Conservation (phyloP, 306 rosid genomes). For the Benincasa hispida region DNA sequence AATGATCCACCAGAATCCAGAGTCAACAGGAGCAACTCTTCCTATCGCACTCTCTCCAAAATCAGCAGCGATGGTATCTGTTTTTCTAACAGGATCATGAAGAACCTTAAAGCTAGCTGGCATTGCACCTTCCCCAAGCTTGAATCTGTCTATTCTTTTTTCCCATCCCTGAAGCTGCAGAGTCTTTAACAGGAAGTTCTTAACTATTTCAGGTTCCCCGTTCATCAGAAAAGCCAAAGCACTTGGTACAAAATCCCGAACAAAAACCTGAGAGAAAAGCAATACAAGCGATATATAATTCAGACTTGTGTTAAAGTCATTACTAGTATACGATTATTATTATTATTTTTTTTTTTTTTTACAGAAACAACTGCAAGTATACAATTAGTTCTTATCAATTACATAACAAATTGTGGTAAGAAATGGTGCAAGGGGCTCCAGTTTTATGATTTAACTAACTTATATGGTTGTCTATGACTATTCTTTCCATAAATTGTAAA, state of each 20-base stretch:
- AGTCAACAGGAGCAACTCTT: constrained; percentile 16
- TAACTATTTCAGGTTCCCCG: constrained; percentile 15
- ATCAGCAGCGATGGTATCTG: constrained; percentile 13
- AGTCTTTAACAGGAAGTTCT: constrained; percentile 14
- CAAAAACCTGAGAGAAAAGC: constrained; percentile 8
- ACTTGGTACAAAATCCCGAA: constrained; percentile 18
- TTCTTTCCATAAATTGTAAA: not conserved
- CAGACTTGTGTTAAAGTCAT: not conserved
- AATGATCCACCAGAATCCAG: constrained; percentile 19
- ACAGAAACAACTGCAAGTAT: not conserved
- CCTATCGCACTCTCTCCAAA: constrained; percentile 19
- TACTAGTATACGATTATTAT: not conserved
- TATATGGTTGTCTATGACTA: not conserved
- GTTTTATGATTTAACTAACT: not conserved
- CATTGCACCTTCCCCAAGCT: constrained; percentile 20
- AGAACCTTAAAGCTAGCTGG: constrained; percentile 18
- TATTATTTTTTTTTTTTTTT: not conserved
- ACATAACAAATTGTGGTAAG: not conserved
- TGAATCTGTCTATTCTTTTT: constrained; percentile 14
- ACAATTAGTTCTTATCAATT: not conserved
- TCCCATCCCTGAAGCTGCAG: constrained; percentile 18
- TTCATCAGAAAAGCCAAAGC: constrained; percentile 16
- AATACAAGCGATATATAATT: not conserved
- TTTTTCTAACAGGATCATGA: constrained; percentile 14
- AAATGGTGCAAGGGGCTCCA: not conserved